These are phyloP conservation scores for Tolypocladium nubicola DNA, from an alignment of 2,329 filamentous ascomycete species.

Conservation along the genomic window DNA sequence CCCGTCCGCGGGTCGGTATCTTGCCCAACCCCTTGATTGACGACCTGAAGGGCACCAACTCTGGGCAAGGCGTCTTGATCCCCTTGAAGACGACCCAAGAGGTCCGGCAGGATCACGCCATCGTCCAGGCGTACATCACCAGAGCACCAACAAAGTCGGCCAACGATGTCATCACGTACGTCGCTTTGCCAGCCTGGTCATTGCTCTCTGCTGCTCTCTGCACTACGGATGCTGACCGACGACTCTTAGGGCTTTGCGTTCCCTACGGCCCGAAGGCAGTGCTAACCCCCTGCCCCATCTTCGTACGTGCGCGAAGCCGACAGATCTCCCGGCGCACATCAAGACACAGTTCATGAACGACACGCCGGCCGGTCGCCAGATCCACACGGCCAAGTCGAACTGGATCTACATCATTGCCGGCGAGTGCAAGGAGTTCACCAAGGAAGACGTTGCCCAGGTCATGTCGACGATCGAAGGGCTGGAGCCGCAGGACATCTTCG, in stretches of 20 bases:
- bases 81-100: constrained; percentile 56
- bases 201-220: background rate
- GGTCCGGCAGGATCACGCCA: constrained; percentile 45
- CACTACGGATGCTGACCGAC: constrained; percentile 7
- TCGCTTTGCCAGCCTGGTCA: background rate
- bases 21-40: constrained; percentile 27
- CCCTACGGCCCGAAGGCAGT: constrained; percentile 46
- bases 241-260: constrained; percentile 38
- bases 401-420: constrained; percentile 50
- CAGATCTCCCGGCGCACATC: constrained; percentile 55
- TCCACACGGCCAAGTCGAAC: constrained; percentile 49
- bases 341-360: constrained; percentile 52
- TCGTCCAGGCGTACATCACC: constrained; percentile 58
- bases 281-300: constrained; percentile 60
- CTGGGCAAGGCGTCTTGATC: constrained; percentile 40
- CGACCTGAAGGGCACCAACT: constrained; percentile 21
- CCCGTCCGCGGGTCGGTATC: constrained; percentile 6
- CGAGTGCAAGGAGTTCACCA: constrained; percentile 38
- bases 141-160: constrained; percentile 62
- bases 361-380: constrained; percentile 39
- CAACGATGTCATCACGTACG: constrained; percentile 60
- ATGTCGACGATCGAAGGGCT: constrained; percentile 39
- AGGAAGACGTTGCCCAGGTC: constrained; percentile 38
- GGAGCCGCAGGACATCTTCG: constrained; percentile 37
- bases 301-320: constrained; percentile 63